A percentile compares a stretch with the other conserved stretches of the same genome.
These are phyloP conservation scores for Penicillium lividum DNA, from an alignment of 495 filamentous ascomycete species.

Conservation along the genomic window DNA sequence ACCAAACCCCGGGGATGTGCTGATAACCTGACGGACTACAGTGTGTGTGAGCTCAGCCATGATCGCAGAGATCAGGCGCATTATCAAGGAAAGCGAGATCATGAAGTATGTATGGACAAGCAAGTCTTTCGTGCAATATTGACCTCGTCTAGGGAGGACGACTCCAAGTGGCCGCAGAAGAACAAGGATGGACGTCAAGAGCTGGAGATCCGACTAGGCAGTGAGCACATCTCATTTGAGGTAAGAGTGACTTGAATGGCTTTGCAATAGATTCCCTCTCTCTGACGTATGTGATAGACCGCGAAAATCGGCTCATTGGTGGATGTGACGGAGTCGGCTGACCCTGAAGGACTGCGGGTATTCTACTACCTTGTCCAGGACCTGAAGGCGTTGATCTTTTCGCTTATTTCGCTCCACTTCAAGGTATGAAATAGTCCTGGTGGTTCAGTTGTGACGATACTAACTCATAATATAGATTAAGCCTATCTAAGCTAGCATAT, in stretches of 20 bases:
- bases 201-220: slow-evolving; percentile 90
- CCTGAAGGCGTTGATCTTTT: slow-evolving; percentile 95
- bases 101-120: slow-evolving; percentile 68
- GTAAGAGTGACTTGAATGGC: slow-evolving; percentile 40
- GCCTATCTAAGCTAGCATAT: slow-evolving; percentile 61
- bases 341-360: slow-evolving; percentile 96
- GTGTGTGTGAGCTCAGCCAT: slow-evolving; percentile 97
- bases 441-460: background rate
- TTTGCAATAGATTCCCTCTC: background rate
- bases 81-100: slow-evolving; percentile 97
- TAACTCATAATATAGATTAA: slow-evolving; percentile 38
- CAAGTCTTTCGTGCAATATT: slow-evolving; percentile 11
- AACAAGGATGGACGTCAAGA: slow-evolving; percentile 99
- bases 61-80: slow-evolving; percentile 90
- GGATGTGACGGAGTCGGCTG: slow-evolving; percentile 92
- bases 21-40: slow-evolving; percentile 40
- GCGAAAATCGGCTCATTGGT: slow-evolving; percentile 98
- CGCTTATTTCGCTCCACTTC: slow-evolving; percentile 94
- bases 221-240: slow-evolving; percentile 98
- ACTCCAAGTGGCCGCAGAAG: slow-evolving; percentile 99
- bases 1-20: slow-evolving; percentile 1
- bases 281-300: slow-evolving; percentile 59
- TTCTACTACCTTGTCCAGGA: slow-evolving; percentile 99
- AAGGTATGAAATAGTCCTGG: slow-evolving; percentile 60
- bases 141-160: slow-evolving; percentile 74